Evolutionary conservation across 495 filamentous ascomycete genomes (phyloP), one percentile per base, ranked within the genome.

Genomic region (Annulohypoxylon moriforme): DNA sequence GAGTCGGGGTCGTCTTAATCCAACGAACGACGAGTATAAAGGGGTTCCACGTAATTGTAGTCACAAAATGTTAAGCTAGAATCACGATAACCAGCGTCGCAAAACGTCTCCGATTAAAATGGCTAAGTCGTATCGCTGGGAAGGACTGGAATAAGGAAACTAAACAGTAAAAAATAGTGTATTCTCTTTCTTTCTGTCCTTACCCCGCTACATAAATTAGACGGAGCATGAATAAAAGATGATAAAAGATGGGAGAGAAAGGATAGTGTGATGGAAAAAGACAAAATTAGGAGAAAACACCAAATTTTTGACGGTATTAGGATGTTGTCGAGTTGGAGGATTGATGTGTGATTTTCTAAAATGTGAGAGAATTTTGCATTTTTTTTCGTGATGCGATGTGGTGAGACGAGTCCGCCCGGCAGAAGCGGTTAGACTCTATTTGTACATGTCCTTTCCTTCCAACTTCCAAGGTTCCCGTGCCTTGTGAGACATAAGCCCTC

Each of bases 361-460:
- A n/a, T 40, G 24, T 24, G 22, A 33, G 24, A 25, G 22, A 33
- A 33, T 55, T 55, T 31, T n/a, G 18, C 13, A n/a, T 58, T 58
- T 46, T 44, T 59, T 46, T 47, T 38, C 46, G 68, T 71, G 47
- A 71, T 66, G 68, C 61, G 46, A 65, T 61, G 56, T 65, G 68
- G 61, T 60, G 56, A 71, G 68, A 71, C 56, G 31, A 64, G 34
- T 25, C 40, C 40, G 42, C 27, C 55, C 34, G 46, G 68, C 68
- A 56, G 31, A 65, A 70, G 68, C 61, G 68, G 68, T 70, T 70
- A 70, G 68, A 53, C 67, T 64, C 34, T n/a, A 29, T 42, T 42
- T 24, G 46, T 42, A 53, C 49, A 31, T 68, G 13, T 36, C 50
- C 22, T 52, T 60, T 53, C 40, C 38, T 14, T 36, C 58, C 50